Conservation (phyloP, 2,329 filamentous ascomycete genomes). For the Colletotrichum simmondsii region DNA sequence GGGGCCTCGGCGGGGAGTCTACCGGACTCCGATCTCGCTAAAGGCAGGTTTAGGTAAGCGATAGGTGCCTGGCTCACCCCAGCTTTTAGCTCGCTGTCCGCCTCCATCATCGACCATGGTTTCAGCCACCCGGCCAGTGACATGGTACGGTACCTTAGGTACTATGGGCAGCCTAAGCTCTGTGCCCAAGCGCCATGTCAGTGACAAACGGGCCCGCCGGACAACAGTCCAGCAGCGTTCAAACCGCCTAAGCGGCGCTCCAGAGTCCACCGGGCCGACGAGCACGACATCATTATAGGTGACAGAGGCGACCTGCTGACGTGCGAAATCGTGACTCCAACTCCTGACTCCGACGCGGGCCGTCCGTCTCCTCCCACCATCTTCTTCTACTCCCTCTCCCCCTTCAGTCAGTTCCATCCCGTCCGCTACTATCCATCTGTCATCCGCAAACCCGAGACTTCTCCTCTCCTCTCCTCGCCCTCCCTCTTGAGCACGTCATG, state of each 20-base stretch:
- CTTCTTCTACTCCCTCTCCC: neutral
- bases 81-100: neutral
- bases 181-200: constrained; percentile 1
- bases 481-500: constrained; percentile 5
- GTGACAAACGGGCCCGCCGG: neutral
- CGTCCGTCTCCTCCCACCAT: constrained; percentile 11
- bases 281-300: constrained; percentile 32
- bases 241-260: neutral
- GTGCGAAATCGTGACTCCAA: constrained; percentile 32
- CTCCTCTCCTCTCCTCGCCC: constrained; percentile 5
- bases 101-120: neutral
- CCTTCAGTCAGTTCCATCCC: neutral
- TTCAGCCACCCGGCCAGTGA: neutral
- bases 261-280: neutral
- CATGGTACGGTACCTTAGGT: neutral
- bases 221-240: constrained; percentile 1
- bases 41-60: too few species aligned
- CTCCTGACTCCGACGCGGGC: constrained; percentile 7
- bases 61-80: neutral
- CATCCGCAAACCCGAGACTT: constrained; percentile 16
- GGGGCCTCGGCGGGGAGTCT: neutral
- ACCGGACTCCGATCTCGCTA: constrained; percentile 20
- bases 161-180: neutral
- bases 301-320: constrained; percentile 26
- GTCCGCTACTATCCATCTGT: neutral